phyloP scores from a whole-genome alignment of 2,329 filamentous ascomycete species.

The Cladophialophora exuberans region DNA sequence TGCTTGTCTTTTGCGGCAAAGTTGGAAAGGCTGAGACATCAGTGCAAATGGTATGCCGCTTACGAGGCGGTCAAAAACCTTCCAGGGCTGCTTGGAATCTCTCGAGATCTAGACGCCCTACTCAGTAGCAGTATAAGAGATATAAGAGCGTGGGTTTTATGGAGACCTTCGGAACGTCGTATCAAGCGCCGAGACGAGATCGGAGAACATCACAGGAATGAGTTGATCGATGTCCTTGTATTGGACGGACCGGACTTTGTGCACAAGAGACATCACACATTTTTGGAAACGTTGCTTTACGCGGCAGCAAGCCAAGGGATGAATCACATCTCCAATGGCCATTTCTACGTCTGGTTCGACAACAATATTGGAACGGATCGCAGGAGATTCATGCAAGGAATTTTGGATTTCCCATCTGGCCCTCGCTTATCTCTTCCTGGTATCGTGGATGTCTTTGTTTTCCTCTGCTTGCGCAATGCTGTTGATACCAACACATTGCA shows the following conservation, averaged over 20 bases:
- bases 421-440: neutral
- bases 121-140: neutral
- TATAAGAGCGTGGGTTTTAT: neutral
- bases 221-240: neutral
- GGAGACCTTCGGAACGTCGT: neutral
- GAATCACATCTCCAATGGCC: neutral
- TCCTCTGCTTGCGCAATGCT: neutral
- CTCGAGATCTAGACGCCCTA: neutral
- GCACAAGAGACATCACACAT: neutral
- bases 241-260: neutral
- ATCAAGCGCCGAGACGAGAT: neutral
- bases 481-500: neutral
- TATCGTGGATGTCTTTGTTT: neutral
- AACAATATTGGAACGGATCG: neutral
- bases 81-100: neutral
- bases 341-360: neutral
- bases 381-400: neutral
- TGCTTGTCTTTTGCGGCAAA: neutral
- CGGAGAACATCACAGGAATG: neutral
- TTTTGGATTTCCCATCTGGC: neutral
- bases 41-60: neutral
- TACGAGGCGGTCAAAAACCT: neutral
- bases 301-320: neutral
- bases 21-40: neutral
- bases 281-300: neutral